phyloP scores from a whole-genome alignment of 352 stramenopile species.

The Plasmopara viticola region DNA sequence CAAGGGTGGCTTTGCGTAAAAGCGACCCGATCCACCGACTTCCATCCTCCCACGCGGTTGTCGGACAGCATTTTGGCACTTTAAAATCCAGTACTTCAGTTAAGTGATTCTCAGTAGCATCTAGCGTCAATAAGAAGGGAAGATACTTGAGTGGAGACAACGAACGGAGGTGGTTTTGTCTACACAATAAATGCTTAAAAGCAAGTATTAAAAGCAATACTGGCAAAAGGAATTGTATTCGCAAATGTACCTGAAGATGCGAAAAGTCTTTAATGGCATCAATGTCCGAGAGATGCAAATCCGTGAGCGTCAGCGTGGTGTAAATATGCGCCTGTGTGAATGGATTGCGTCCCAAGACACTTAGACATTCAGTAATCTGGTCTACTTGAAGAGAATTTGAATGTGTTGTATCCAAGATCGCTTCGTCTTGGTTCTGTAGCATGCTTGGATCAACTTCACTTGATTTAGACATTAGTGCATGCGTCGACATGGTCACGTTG shows the following conservation, averaged over 20 bases:
- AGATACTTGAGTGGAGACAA: slow-evolving; percentile 42
- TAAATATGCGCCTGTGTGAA: slow-evolving; percentile 59
- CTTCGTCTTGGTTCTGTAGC: not conserved
- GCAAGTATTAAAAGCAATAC: not conserved
- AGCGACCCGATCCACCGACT: slow-evolving; percentile 57
- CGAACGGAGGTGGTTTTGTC: slow-evolving; percentile 41
- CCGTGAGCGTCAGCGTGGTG: slow-evolving; percentile 43
- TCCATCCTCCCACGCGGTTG: slow-evolving; percentile 51
- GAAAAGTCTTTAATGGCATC: slow-evolving; percentile 36
- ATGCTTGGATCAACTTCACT: slow-evolving; percentile 3
- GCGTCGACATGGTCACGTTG: slow-evolving; percentile 9
- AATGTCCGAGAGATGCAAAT: slow-evolving; percentile 39
- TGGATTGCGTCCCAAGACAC: slow-evolving; percentile 53
- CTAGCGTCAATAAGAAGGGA: slow-evolving; percentile 44
- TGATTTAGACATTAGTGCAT: not conserved
- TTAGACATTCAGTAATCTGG: slow-evolving; percentile 34
- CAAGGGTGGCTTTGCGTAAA: slow-evolving; percentile 44
- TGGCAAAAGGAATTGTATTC: not conserved
- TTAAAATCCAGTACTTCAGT: slow-evolving; percentile 57
- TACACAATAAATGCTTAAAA: slow-evolving; percentile 48
- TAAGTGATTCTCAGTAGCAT: slow-evolving; percentile 56
- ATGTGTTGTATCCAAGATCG: not conserved
- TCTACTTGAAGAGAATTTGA: slow-evolving; percentile 20
- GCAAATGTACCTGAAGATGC: slow-evolving; percentile 47
- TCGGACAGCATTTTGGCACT: slow-evolving; percentile 44